These are phyloP conservation scores for Chamaecyparis obtusa DNA, from an alignment of 75 land plant species.

Conservation along the genomic window DNA sequence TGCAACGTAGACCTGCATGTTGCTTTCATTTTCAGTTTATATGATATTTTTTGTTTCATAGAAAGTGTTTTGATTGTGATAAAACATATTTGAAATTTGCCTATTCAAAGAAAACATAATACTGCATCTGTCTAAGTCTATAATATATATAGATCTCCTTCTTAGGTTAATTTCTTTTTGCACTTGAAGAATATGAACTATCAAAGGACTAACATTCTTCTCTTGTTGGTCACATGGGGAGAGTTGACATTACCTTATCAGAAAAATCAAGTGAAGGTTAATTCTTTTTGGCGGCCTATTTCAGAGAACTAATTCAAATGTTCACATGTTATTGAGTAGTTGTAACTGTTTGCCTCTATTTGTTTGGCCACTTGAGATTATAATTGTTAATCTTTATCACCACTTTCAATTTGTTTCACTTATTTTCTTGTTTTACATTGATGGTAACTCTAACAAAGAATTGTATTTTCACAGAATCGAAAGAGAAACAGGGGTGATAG, in stretches of 20 bases:
- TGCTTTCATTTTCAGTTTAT: neutral
- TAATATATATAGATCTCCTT: neutral
- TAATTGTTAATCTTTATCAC: neutral
- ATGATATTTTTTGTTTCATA: neutral
- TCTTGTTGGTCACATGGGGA: neutral
- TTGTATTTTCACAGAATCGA: slow-evolving; percentile 28
- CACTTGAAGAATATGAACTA: neutral
- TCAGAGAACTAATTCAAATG: too few relatives aligned
- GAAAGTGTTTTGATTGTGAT: neutral
- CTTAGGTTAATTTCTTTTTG: neutral
- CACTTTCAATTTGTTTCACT: neutral
- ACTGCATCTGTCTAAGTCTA: neutral
- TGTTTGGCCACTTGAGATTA: neutral
- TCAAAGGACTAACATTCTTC: neutral
- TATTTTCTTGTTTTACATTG: neutral
- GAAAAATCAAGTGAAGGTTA: neutral
- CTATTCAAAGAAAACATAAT: neutral
- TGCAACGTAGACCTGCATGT: neutral
- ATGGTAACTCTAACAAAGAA: neutral
- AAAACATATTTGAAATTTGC: too few relatives aligned
- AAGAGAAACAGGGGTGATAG: slow-evolving; percentile 35
- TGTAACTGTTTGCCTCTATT: neutral
- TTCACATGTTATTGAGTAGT: neutral
- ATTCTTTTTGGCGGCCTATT: neutral
- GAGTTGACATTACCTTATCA: neutral